Evolutionary conservation across 2,329 filamentous ascomycete genomes (phyloP), one percentile per base, ranked within the genome.

Genomic region (Uncinocarpus reesii): DNA sequence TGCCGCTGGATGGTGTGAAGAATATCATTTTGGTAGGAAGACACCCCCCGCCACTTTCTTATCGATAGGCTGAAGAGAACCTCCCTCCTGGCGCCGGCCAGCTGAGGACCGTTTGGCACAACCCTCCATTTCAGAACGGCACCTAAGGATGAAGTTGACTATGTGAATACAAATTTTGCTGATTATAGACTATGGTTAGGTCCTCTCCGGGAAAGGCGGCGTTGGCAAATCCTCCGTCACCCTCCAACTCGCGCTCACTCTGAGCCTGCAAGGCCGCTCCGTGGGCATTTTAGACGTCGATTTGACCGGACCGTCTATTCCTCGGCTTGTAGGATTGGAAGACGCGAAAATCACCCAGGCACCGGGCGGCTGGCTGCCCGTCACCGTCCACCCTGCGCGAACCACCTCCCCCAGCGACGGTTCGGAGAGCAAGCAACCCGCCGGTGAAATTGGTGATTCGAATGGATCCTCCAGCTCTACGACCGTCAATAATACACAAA

Each of bases 201-300:
- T 90, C 53, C 83, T 98, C 41, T 96, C 92, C 10, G 92, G 92
- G 58, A 98, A 98, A 76, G 92, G 92, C 61, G 92, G 92, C 58
- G 92, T 98, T 16, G 92, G 92, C 50, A 98, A 98, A 73, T 96
- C 90, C 36, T 95, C 88, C 45, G 82, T 95, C n/a, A 96, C 92
- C 0, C 93, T 90, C 1, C 92, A 98, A 65, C 81, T 98, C 13
- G 92, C 92, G 7, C 78, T 98, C 31, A 88, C 89, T 0, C 80
- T 98, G 26, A 83, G 87, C 1, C 77, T 92, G 1, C 79, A 86
- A 54, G 90, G 90, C 50, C 79, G 90, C 64, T 88, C 86, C 0
- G 90, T 96, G 36, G 92, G 92, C 46, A 88, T 98, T 23, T 84
- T 98, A 56, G 92, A 98, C 65, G 83, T 96, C 62, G 92, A 98